Evolutionary conservation across 768 basidiomycete species (phyloP).

Genomic region (Lentinula guzmanii): DNA sequence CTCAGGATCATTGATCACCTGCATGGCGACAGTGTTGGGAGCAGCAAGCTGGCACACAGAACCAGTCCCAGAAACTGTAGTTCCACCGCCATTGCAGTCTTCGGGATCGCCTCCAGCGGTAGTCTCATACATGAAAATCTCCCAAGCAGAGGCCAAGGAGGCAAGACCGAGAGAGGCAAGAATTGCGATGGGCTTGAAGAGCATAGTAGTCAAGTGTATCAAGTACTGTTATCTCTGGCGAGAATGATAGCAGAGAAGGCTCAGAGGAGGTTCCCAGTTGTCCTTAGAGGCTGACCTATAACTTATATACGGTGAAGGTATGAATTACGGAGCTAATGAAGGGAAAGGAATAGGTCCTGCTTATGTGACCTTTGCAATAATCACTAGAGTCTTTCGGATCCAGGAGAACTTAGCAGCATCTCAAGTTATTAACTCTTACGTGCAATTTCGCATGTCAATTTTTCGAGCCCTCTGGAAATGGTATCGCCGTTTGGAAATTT

Average conservation of each 20-base stretch:
- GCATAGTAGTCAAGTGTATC: background rate
- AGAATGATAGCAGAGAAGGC: background rate
- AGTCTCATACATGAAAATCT: background rate
- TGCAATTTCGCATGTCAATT: too few species aligned
- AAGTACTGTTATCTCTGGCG: background rate
- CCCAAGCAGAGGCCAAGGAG: background rate
- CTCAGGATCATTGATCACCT: background rate
- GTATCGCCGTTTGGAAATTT: too few species aligned
- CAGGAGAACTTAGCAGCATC: too few species aligned
- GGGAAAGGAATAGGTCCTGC: background rate
- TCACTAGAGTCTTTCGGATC: too few species aligned
- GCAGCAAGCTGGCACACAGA: background rate
- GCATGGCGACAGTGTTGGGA: background rate
- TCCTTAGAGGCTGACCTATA: background rate
- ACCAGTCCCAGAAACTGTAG: background rate
- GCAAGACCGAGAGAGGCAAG: background rate
- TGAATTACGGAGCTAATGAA: background rate
- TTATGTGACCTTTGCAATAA: too few species aligned
- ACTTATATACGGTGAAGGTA: background rate
- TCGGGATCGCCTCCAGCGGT: background rate
- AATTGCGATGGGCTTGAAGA: background rate
- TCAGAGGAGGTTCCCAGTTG: background rate
- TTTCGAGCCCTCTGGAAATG: too few species aligned
- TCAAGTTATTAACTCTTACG: too few species aligned
- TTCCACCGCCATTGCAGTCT: background rate